A percentile compares a stretch with the other conserved stretches of the same genome.
Conservation (phyloP, 2,329 filamentous ascomycete species). For the Coniochaeta sp. region DNA sequence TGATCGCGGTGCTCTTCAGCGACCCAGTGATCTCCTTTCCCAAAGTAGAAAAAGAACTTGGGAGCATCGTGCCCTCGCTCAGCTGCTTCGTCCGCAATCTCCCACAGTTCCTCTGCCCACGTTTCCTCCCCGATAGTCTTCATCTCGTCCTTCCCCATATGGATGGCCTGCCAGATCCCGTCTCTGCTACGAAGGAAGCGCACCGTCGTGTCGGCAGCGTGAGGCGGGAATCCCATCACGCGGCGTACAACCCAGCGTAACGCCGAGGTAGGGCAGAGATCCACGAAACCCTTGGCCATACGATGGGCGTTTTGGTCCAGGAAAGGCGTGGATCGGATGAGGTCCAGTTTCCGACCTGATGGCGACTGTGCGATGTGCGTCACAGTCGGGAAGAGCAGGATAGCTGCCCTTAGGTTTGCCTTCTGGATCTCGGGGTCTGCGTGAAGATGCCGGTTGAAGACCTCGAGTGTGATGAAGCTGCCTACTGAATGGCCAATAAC, state of each 20-base stretch:
- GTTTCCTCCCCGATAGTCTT: constrained; percentile 47
- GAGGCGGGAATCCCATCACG: constrained; percentile 38
- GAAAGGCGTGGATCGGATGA: constrained; percentile 32
- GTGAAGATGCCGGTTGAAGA: constrained; percentile 49
- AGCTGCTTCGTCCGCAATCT: constrained; percentile 25
- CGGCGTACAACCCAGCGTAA: constrained; percentile 35
- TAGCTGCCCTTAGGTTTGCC: constrained; percentile 40
- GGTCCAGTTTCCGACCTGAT: constrained; percentile 45
- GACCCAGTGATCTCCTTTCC: constrained; percentile 55
- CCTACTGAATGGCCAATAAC: constrained; percentile 71
- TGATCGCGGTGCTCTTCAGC: constrained; percentile 46
- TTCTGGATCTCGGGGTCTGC: constrained; percentile 17
- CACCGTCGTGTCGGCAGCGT: constrained; percentile 42
- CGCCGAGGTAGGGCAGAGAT: constrained; percentile 28
- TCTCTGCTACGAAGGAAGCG: constrained; percentile 48
- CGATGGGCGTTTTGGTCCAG: constrained; percentile 33
- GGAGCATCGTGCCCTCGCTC: constrained; percentile 20
- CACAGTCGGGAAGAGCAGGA: constrained; percentile 69
- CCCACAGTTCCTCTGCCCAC: constrained; percentile 56
- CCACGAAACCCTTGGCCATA: constrained; percentile 32
- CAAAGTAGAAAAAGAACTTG: constrained; percentile 55
- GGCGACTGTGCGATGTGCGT: constrained; percentile 60
- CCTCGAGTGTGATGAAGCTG: constrained; percentile 62
- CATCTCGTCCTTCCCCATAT: constrained; percentile 55
- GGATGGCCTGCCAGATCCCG: constrained; percentile 52